Evolutionary conservation across 257 asterid species (phyloP).

Genomic region (Capsicum baccatum): DNA sequence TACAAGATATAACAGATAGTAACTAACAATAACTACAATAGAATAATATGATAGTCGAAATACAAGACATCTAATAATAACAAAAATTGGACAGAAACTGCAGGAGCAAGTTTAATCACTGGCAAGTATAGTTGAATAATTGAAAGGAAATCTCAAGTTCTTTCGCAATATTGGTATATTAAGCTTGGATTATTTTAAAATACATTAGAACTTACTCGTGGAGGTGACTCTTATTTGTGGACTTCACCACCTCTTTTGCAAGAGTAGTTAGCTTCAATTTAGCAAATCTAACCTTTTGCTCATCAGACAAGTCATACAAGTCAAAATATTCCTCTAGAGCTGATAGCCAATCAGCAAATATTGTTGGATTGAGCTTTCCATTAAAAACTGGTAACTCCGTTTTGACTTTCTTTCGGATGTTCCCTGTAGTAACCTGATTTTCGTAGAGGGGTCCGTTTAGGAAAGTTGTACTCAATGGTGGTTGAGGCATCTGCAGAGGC

Average conservation of each 20-base stretch:
- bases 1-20: too few relatives aligned
- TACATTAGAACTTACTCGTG: neutral
- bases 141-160: neutral
- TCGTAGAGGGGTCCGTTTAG: neutral
- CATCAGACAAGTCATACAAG: conserved; percentile 23
- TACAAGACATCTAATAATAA: too few relatives aligned
- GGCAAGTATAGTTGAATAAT: neutral
- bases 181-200: neutral
- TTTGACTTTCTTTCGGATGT: conserved; percentile 10
- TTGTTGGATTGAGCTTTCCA: conserved; percentile 28
- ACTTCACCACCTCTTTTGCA: conserved; percentile 31
- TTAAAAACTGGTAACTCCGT: conserved; percentile 17
- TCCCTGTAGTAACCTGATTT: neutral
- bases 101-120: neutral
- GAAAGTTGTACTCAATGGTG: conserved; percentile 5
- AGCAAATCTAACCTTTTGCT: neutral
- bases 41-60: too few relatives aligned
- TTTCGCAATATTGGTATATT: neutral
- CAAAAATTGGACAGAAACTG: too few relatives aligned
- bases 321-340: conserved; percentile 27
- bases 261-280: conserved; percentile 21
- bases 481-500: conserved; percentile 26
- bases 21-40: too few relatives aligned
- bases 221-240: conserved; percentile 17
- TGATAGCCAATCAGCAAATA: conserved; percentile 27